These are phyloP conservation scores for Prototheca stagnorum DNA, from an alignment of 163 green algal species.

Conservation along the genomic window DNA sequence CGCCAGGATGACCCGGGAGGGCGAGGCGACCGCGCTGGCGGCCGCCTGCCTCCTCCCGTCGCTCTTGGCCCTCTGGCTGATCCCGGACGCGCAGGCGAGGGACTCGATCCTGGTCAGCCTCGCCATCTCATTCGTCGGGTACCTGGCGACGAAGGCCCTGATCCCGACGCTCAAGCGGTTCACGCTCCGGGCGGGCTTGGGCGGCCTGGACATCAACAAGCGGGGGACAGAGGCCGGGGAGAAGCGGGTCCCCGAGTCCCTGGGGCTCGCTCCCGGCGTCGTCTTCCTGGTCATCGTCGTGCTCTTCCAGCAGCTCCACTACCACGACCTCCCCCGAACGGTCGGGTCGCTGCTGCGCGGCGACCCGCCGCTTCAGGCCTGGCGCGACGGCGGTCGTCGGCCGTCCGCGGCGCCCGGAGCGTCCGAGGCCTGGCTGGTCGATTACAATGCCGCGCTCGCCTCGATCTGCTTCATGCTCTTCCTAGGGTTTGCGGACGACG, in stretches of 20 bases:
- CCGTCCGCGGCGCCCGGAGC: no score
- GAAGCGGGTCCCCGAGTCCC: conserved; percentile 69
- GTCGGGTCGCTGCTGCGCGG: conserved; percentile 21
- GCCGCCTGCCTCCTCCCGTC: conserved; percentile 1
- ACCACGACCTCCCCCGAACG: conserved; percentile 45
- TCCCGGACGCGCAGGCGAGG: conserved; percentile 6
- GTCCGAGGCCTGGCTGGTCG: conserved; percentile 68
- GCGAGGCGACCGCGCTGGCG: no score
- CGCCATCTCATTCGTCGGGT: conserved; percentile 31
- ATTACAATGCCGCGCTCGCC: conserved; percentile 94
- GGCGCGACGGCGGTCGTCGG: background rate
- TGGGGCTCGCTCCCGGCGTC: conserved; percentile 70
- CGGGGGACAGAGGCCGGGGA: conserved; percentile 60
- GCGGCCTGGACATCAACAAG: conserved; percentile 94
- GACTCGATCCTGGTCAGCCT: conserved; percentile 23
- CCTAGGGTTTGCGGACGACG: conserved; percentile 94
- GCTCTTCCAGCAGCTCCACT: conserved; percentile 82
- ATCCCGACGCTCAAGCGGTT: conserved; percentile 46
- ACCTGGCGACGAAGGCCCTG: conserved; percentile 31
- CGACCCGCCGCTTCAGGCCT: background rate
- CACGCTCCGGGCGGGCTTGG: conserved; percentile 54
- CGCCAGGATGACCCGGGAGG: no score
- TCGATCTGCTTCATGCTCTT: conserved; percentile 98
- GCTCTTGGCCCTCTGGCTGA: background rate
- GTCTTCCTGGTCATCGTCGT: conserved; percentile 75